Conservation (phyloP, 768 basidiomycete genomes). For the Lyophyllum atratum region DNA sequence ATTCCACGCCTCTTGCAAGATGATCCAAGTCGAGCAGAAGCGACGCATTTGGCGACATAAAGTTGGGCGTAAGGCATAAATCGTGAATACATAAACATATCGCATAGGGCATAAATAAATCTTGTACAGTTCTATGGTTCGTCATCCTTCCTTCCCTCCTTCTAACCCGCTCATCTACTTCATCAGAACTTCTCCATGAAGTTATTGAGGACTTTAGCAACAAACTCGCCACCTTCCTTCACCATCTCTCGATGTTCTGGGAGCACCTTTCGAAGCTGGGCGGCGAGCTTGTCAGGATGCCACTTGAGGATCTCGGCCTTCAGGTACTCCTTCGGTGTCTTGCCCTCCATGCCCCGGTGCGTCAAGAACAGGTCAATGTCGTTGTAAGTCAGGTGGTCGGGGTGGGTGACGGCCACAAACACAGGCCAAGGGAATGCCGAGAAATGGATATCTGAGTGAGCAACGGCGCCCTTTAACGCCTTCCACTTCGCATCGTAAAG, state of each 20-base stretch:
- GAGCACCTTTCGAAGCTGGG: conserved; percentile 33
- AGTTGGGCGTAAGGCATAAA: background rate
- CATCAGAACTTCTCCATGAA: conserved; percentile 1
- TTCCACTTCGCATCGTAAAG: conserved; percentile 18
- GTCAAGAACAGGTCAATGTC: conserved; percentile 39
- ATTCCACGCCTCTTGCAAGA: background rate
- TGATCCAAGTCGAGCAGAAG: background rate
- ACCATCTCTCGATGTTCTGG: conserved; percentile 32
- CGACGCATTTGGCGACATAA: background rate
- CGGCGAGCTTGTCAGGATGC: conserved; percentile 58
- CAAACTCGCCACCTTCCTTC: conserved; percentile 34
- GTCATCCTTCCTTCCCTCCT: background rate
- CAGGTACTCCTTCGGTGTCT: conserved; percentile 34
- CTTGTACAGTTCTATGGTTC: background rate
- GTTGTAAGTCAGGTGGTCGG: conserved; percentile 35
- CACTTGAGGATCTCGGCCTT: conserved; percentile 51
- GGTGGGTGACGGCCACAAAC: conserved; percentile 2
- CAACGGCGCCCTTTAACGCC: background rate
- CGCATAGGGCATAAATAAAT: background rate
- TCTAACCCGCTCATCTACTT: background rate
- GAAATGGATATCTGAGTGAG: conserved; percentile 2
- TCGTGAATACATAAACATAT: background rate
- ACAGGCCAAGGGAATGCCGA: conserved; percentile 13
- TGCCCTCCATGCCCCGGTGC: conserved; percentile 35
- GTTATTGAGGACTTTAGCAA: conserved; percentile 41